Evolutionary conservation across 2,329 filamentous ascomycete genomes (phyloP).

Genomic region (Trichothecium sympodiale): DNA sequence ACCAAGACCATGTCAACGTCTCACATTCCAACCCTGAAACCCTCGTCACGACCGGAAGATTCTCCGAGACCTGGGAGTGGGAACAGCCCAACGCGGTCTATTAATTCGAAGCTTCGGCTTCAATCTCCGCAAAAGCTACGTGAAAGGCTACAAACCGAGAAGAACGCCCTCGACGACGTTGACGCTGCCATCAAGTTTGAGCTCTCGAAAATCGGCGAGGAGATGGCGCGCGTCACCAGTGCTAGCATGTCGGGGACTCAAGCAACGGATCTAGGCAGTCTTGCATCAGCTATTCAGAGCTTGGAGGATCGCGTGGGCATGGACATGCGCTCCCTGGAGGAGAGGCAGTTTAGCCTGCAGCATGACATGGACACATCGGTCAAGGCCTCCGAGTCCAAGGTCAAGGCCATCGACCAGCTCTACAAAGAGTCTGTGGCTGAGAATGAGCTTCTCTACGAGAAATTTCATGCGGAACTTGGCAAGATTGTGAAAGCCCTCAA

Average conservation of each 20-base stretch:
- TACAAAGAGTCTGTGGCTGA: conserved; percentile 82
- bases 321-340: conserved; percentile 46
- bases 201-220: conserved; percentile 67
- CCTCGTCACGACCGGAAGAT: conserved; percentile 18
- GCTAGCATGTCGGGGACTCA: conserved; percentile 15
- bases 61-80: conserved; percentile 13
- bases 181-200: conserved; percentile 64
- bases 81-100: conserved; percentile 8
- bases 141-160: conserved; percentile 76
- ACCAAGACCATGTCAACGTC: conserved; percentile 40
- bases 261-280: conserved; percentile 32
- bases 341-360: conserved; percentile 53
- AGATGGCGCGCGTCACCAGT: conserved; percentile 53
- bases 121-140: conserved; percentile 67
- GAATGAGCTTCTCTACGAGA: conserved; percentile 85
- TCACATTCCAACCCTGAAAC: conserved; percentile 42
- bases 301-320: conserved; percentile 58
- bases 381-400: conserved; percentile 64
- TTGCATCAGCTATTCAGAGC: conserved; percentile 47
- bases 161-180: conserved; percentile 58
- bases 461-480: conserved; percentile 82
- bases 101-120: conserved; percentile 47
- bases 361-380: conserved; percentile 63
- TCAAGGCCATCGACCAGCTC: conserved; percentile 73
- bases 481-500: conserved; percentile 70